phyloP scores from a whole-genome alignment of 495 filamentous ascomycete species.

The Penicillium flavigenum region DNA sequence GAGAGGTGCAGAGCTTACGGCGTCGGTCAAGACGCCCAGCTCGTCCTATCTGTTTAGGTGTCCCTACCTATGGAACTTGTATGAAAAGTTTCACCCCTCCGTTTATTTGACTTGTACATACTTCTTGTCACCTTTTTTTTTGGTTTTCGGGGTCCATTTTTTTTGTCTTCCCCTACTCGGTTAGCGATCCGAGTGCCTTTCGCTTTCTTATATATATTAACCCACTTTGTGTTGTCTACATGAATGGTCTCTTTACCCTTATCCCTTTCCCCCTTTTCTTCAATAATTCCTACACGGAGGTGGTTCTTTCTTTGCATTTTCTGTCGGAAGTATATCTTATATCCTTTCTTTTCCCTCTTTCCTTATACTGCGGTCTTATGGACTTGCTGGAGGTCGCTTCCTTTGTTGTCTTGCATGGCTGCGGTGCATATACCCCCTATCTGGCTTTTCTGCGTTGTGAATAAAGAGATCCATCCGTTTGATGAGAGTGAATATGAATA shows the following conservation, averaged over 20 bases:
- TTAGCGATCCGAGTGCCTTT: conserved; percentile 26
- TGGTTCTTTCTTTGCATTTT: conserved; percentile 29
- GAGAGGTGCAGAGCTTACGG: conserved; percentile 67
- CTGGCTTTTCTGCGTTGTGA: conserved; percentile 40
- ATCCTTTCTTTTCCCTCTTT: conserved; percentile 12
- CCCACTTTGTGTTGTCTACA: conserved; percentile 24
- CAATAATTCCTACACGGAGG: conserved; percentile 22
- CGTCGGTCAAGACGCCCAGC: conserved; percentile 60
- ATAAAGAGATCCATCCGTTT: conserved; percentile 21
- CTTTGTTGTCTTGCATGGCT: conserved; percentile 38
- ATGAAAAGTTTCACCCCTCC: conserved; percentile 22
- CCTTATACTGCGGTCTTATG: neutral
- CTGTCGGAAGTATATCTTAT: conserved; percentile 17
- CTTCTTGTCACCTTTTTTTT: conserved; percentile 21
- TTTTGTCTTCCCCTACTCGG: conserved; percentile 14
- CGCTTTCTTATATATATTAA: conserved; percentile 29
- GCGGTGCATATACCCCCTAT: conserved; percentile 42
- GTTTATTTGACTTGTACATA: conserved; percentile 39
- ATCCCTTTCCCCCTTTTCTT: conserved; percentile 22
- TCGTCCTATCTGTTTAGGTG: conserved; percentile 75
- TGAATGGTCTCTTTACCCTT: conserved; percentile 19
- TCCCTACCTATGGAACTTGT: conserved; percentile 16
- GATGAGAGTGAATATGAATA: conserved; percentile 16
- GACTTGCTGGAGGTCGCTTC: conserved; percentile 28
- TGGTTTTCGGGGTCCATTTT: conserved; percentile 1